Percentiles rank a stretch among this genome's conserved stretches.
These are phyloP conservation scores for Botrytis paeoniae DNA, from an alignment of 2,329 filamentous ascomycete species.

Conservation along the genomic window DNA sequence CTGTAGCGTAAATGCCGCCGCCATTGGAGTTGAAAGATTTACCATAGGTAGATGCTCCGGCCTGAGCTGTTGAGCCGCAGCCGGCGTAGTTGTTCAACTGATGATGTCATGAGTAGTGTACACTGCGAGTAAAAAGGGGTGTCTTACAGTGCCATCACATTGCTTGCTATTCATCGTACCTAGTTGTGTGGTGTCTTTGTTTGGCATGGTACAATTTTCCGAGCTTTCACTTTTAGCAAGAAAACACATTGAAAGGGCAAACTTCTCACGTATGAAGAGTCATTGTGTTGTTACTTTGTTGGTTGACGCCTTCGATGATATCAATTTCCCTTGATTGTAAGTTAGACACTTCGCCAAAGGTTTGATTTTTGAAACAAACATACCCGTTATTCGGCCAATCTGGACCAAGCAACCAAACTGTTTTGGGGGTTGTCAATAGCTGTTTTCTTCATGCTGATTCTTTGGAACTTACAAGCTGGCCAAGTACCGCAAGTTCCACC, in stretches of 20 bases:
- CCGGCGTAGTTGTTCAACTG: slow-evolving; percentile 9
- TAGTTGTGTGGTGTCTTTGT: neutral
- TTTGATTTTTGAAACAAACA: neutral
- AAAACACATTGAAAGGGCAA: too few relatives aligned
- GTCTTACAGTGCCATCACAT: slow-evolving; percentile 10
- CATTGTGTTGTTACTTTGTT: slow-evolving; percentile 6
- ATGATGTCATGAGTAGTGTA: neutral
- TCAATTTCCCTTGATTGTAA: slow-evolving; percentile 2
- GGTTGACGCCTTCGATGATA: slow-evolving; percentile 16
- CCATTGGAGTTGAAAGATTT: slow-evolving; percentile 61
- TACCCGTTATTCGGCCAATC: slow-evolving; percentile 17
- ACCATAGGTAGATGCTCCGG: slow-evolving; percentile 45
- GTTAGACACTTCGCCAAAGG: neutral
- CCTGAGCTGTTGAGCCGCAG: slow-evolving; percentile 26
- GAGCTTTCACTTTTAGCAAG: neutral
- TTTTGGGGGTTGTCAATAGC: neutral
- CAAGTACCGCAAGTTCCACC: slow-evolving; percentile 69
- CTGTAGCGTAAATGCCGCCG: slow-evolving; percentile 66
- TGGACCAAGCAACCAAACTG: slow-evolving; percentile 16
- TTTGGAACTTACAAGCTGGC: slow-evolving; percentile 47
- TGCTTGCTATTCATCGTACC: slow-evolving; percentile 5
- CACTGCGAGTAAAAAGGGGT: neutral
- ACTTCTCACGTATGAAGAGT: slow-evolving; percentile 7
- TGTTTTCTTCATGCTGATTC: too few relatives aligned
- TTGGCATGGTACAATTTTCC: slow-evolving; percentile 14